Percentiles rank a stretch among this genome's conserved stretches.
Conservation (phyloP, 495 filamentous ascomycete genomes). For the Aspergillus avenaceus region DNA sequence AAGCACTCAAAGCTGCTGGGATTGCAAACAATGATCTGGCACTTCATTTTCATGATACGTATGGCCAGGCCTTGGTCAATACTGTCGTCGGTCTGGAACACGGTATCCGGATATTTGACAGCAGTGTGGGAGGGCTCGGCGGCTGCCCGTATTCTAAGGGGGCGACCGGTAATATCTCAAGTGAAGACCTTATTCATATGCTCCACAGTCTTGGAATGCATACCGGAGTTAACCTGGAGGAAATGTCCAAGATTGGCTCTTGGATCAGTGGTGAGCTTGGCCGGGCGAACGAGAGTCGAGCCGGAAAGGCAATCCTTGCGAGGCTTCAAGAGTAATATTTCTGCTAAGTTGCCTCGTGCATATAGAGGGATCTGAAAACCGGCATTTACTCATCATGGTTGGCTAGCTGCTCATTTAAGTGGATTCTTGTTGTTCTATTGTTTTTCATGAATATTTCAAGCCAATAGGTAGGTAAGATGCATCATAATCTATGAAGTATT, state of each 20-base stretch:
- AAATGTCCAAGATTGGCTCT: constrained; percentile 72
- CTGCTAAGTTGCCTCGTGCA: too few species aligned
- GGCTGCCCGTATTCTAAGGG: constrained; percentile 94
- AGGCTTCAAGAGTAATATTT: constrained; percentile 23
- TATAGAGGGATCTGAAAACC: too few species aligned
- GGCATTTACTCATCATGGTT: too few species aligned
- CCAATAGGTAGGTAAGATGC: not conserved
- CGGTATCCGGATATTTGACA: constrained; percentile 86
- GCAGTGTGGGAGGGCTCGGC: constrained; percentile 83
- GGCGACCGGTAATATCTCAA: constrained; percentile 91
- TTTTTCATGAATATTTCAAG: too few species aligned
- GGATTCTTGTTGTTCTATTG: too few species aligned
- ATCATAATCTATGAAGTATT: not conserved
- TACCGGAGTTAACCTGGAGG: constrained; percentile 82
- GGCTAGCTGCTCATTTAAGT: too few species aligned
- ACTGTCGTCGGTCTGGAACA: constrained; percentile 81
- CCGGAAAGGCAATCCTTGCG: constrained; percentile 73
- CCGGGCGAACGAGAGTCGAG: constrained; percentile 67
- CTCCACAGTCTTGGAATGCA: constrained; percentile 81
- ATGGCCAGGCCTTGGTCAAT: constrained; percentile 91
- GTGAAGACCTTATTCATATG: constrained; percentile 90
- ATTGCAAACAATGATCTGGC: constrained; percentile 78
- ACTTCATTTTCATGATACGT: constrained; percentile 96
- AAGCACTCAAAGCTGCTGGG: constrained; percentile 67
- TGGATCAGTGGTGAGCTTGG: constrained; percentile 89